A percentile compares a stretch with the other conserved stretches of the same genome.
Evolutionary conservation across 768 basidiomycete species (phyloP).

Genomic region (Tylopilus balloui): DNA sequence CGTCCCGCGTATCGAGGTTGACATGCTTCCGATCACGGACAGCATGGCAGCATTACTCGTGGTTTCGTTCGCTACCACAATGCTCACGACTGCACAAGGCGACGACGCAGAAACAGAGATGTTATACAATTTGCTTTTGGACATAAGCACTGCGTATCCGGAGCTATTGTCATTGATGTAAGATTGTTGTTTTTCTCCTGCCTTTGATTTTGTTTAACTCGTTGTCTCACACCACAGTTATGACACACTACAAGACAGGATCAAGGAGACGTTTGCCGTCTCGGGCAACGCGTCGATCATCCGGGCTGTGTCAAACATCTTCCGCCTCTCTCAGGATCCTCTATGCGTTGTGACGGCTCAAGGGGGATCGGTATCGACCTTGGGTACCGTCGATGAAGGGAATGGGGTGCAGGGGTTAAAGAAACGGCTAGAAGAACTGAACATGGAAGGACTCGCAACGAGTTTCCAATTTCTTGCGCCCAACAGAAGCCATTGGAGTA

Average conservation of each 20-base stretch:
- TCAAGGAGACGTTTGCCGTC: constrained; percentile 66
- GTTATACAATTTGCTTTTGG: constrained; percentile 69
- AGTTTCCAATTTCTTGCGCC: constrained; percentile 67
- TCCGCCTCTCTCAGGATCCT: constrained; percentile 62
- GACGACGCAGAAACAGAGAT: constrained; percentile 82
- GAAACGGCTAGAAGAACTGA: constrained; percentile 58
- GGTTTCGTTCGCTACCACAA: constrained; percentile 70
- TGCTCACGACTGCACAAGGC: constrained; percentile 69
- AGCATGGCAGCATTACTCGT: constrained; percentile 63
- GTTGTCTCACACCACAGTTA: constrained; percentile 44
- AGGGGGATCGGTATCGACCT: constrained; percentile 56
- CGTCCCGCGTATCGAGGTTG: constrained; percentile 51
- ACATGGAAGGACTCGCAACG: constrained; percentile 72
- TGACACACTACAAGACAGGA: constrained; percentile 68
- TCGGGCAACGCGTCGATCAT: constrained; percentile 71
- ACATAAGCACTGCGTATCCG: constrained; percentile 63
- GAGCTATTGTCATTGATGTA: constrained; percentile 71
- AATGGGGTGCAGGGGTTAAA: constrained; percentile 41
- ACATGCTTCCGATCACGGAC: constrained; percentile 60
- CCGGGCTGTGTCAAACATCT: constrained; percentile 67
- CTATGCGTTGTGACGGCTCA: constrained; percentile 38
- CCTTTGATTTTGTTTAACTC: constrained; percentile 4
- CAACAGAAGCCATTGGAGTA: constrained; percentile 50
- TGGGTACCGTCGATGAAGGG: constrained; percentile 59
- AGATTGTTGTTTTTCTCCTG: constrained; percentile 31